Base-by-base conservation (phyloP, 2,329 filamentous ascomycete species). In the Neopestalotiopsis sp. region DNA sequence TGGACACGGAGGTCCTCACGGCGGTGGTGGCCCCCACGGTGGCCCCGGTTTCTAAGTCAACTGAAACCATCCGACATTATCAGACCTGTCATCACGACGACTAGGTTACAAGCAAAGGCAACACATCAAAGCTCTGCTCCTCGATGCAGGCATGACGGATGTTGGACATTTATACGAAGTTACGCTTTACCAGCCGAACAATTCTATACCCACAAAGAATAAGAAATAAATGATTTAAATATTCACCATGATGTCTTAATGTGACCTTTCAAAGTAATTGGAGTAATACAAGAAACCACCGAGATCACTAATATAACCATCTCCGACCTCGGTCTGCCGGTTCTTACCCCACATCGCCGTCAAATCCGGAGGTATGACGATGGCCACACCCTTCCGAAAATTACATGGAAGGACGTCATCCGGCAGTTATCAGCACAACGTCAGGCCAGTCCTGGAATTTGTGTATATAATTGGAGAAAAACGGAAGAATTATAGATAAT, bases 1-100 rank as follows among this genome's bases (percentile, higher is more conserved):
- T 4, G 28, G 30, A 12, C 61, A 30, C 61, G 61, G 61, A 38
- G 63, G 63, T 49, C 63, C 63, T 57, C 40, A 45, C n/a, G 63
- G 63, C 9, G 24, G 63, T 30, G 61, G 42, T 14, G 61, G 61
- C 17, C 59, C 59, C 20, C 42, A 40, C 24, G 59, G n/a, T n/a
- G 34, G 59, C 32, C 59, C 59, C 24, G 34, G 30, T 17, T 34
- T 62, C 34, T 62, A 30, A 32, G 57, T 28, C 45, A 53, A 53
- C 6, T n/a, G n/a, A 53, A 17, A 53, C 45, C 9, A 20, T 20
- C 17, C n/a, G n/a, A 53, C 45, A 53, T n/a, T 6, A 53, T 7
- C 5, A 7, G 14, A n/a, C 45, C 45, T 20, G n/a, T 53, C 10
- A 53, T 7, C n/a, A 53, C n/a, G 7, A 53, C n/a, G 45, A 14